Conservation (phyloP, 2,329 filamentous ascomycete genomes). For the Apiospora malaysiana region DNA sequence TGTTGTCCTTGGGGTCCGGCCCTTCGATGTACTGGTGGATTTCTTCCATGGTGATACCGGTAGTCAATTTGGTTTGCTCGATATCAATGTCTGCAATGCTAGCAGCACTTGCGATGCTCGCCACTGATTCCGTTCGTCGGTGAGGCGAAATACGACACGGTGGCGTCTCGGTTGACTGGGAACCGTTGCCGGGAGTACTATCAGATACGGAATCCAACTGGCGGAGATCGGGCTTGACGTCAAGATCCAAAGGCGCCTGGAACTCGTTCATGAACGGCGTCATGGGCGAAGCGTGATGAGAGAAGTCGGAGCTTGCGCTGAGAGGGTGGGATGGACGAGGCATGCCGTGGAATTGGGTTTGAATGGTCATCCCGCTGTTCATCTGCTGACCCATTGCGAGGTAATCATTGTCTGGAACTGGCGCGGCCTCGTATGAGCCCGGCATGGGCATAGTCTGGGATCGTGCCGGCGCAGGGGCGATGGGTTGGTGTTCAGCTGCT, state of each 20-base stretch:
- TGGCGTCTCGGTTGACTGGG: constrained; percentile 33
- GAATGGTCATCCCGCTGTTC: constrained; percentile 45
- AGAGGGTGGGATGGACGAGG: constrained; percentile 42
- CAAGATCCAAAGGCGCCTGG: constrained; percentile 48
- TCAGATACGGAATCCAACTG: constrained; percentile 30
- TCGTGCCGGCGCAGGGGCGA: constrained; percentile 45
- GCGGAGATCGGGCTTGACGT: constrained; percentile 46
- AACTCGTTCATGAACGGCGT: constrained; percentile 54
- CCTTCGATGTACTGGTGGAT: constrained; percentile 77
- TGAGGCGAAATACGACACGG: constrained; percentile 47
- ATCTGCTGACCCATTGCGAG: constrained; percentile 55
- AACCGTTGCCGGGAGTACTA: constrained; percentile 24
- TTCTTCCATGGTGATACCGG: constrained; percentile 86
- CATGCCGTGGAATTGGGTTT: constrained; percentile 46
- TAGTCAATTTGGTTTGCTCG: constrained; percentile 72
- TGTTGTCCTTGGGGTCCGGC: constrained; percentile 74
- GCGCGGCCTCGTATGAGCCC: constrained; percentile 51
- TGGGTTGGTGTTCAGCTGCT: constrained; percentile 53
- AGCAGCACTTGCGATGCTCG: constrained; percentile 57
- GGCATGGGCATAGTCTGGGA: constrained; percentile 62
- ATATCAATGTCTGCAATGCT: constrained; percentile 68
- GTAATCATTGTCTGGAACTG: constrained; percentile 63
- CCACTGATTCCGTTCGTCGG: constrained; percentile 64
- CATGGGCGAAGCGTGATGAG: constrained; percentile 60
- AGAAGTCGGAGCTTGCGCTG: constrained; percentile 52